phyloP scores from a whole-genome alignment of 2,329 filamentous ascomycete species.

The Clonostachys rhizophaga region DNA sequence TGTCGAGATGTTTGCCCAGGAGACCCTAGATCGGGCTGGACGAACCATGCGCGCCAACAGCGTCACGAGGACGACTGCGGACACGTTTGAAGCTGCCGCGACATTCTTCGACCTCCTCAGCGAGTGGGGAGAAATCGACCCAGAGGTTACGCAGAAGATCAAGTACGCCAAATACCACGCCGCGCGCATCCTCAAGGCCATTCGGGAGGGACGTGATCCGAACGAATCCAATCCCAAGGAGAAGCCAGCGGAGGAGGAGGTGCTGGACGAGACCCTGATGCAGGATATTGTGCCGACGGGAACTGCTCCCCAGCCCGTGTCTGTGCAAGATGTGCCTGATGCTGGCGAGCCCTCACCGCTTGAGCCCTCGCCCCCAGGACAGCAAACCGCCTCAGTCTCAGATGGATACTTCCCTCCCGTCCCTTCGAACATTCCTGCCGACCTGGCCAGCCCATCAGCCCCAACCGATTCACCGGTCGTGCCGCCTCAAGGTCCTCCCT shows the following conservation, averaged over 20 bases:
- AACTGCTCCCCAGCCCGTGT: constrained; percentile 36
- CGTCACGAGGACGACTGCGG: constrained; percentile 81
- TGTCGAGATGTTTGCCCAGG: constrained; percentile 87
- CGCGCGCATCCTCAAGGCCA: constrained; percentile 80
- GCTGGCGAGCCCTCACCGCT: constrained; percentile 21
- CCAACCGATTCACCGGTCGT: too few relatives aligned
- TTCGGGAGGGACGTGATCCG: constrained; percentile 87
- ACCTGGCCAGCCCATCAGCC: constrained; percentile 12
- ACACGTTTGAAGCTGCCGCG: constrained; percentile 87
- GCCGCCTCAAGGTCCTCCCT: constrained; percentile 5
- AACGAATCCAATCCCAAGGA: constrained; percentile 76
- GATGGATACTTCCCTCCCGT: constrained; percentile 25
- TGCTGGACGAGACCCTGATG: constrained; percentile 10
- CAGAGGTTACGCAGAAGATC: constrained; percentile 78
- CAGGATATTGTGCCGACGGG: constrained; percentile 41
- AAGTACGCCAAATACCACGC: constrained; percentile 98
- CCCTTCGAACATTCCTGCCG: constrained; percentile 9
- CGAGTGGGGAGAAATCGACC: constrained; percentile 74
- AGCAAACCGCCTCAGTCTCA: constrained; percentile 5
- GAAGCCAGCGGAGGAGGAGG: neutral
- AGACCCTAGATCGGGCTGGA: constrained; percentile 82
- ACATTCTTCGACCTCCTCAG: constrained; percentile 87
- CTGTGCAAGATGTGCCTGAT: constrained; percentile 50
- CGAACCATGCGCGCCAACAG: constrained; percentile 77
- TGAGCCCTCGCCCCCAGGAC: constrained; percentile 12